Evolutionary conservation across 2,329 filamentous ascomycete genomes (phyloP).

Genomic region (Fusarium falciforme): DNA sequence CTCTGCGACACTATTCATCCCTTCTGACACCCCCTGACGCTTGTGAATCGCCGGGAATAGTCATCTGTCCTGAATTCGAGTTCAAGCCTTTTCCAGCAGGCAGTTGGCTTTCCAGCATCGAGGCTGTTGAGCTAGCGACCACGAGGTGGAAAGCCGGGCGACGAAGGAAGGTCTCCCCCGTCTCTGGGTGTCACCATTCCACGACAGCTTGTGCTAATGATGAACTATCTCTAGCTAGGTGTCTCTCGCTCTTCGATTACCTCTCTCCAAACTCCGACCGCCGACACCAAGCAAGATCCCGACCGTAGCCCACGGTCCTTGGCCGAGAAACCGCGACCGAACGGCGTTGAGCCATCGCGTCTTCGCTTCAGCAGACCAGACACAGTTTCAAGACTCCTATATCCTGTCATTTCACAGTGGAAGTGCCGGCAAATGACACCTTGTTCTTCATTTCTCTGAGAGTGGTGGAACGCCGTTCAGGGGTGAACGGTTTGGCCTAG

Average conservation of each 20-base stretch:
- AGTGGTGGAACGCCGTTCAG: neutral
- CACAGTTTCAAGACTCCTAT: too few relatives aligned
- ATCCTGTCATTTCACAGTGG: neutral
- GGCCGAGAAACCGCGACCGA: neutral
- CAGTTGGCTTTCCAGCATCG: neutral
- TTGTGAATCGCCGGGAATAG: neutral
- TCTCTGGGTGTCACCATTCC: too few relatives aligned
- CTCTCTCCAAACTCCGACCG: neutral
- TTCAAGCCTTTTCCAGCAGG: accelerated
- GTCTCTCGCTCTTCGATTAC: neutral
- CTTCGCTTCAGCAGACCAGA: neutral
- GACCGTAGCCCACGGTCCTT: neutral
- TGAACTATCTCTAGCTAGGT: neutral
- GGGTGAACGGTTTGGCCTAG: neutral
- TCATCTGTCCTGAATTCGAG: accelerated
- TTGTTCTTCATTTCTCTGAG: neutral
- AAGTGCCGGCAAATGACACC: accelerated
- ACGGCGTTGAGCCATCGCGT: neutral
- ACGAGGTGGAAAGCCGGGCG: neutral
- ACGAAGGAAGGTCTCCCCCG: neutral
- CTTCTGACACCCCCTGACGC: neutral
- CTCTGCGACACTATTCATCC: neutral
- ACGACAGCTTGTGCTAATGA: neutral
- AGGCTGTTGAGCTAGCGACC: neutral
- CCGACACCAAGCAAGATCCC: neutral